Evolutionary conservation across 2,329 filamentous ascomycete species (phyloP), one percentile per base, ranked within the genome.

Genomic region (Scedosporium dehoogii): DNA sequence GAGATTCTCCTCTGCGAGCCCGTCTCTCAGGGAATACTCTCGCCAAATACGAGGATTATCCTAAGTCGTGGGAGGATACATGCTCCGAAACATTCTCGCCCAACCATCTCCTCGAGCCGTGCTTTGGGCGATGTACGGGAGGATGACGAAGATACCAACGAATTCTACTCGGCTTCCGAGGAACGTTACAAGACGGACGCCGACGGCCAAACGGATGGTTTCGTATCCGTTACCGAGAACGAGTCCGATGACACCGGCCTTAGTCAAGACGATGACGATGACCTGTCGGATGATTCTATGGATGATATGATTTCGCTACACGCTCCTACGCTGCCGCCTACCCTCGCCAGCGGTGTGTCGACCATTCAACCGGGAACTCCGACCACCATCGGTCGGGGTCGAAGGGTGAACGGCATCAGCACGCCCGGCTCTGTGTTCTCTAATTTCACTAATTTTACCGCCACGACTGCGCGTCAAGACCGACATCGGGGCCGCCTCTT

Each of bases 1-100:
- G 92, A 89, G 74, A 90, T 97, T 64, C 86, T 90, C 58, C 85
- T 96, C n/a, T 97, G 92, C 72, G 94, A 99, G 72, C 94, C 94
- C 7, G 92, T 97, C 16, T 86, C 90, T 5, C 94, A 99, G 74
- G 94, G 94, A 7, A 74, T 94, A 4, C 73, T 99, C 57, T 82
- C 87, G 7, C 81, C 90, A 0, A 82, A 79, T 12, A 99, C 92
- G 16, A 92, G 89, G 69, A 91, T 99, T 63, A 86, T 99, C 25
- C 80, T 97, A 23, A 86, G 90, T 58, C 82, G 83, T 27, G 83
- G 85, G 4, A 83, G 80, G 67, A 80, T 78, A 25, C 82, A 84
- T 63, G 71, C 70, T 18, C 79, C 72, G 70, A 87, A 84, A 76
- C 80, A 71, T 71, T 74, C 70, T 68, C 77, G 79, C 66, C 77